Percentiles rank a stretch among this genome's conserved stretches.
Evolutionary conservation across 2,329 filamentous ascomycete genomes (phyloP).

Genomic region (Coleophoma eucalyptorum): DNA sequence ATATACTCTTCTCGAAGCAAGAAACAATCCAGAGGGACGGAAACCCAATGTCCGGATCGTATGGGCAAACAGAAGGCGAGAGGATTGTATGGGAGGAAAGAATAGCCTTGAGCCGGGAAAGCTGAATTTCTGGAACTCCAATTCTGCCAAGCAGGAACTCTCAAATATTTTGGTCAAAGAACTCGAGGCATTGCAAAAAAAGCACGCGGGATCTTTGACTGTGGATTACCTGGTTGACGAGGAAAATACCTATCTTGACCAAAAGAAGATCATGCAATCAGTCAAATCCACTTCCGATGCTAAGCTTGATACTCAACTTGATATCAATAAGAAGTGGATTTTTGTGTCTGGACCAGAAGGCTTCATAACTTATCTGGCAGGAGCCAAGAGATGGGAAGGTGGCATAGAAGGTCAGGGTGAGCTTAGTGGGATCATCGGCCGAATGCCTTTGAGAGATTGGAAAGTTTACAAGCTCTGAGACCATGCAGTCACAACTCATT

Average conservation of each 20-base stretch:
- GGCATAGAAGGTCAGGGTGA: conserved; percentile 73
- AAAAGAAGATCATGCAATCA: conserved; percentile 39
- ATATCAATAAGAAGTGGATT: conserved; percentile 52
- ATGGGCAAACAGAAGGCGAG: conserved; percentile 71
- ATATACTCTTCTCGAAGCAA: conserved; percentile 49
- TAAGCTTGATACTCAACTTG: conserved; percentile 22
- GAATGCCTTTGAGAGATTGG: conserved; percentile 41
- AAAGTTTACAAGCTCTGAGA: conserved; percentile 30
- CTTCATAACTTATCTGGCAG: conserved; percentile 78
- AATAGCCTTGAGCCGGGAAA: conserved; percentile 37
- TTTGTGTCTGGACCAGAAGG: conserved; percentile 88
- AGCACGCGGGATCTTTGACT: conserved; percentile 50
- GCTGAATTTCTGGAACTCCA: background rate
- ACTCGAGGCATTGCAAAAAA: conserved; percentile 57
- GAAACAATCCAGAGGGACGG: conserved; percentile 22
- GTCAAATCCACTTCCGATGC: conserved; percentile 14
- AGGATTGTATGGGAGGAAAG: conserved; percentile 61
- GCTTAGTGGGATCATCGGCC: conserved; percentile 63
- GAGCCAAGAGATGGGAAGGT: conserved; percentile 70
- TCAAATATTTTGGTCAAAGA: conserved; percentile 53
- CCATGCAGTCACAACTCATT: no score
- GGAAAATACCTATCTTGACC: conserved; percentile 64
- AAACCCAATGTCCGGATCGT: conserved; percentile 62
- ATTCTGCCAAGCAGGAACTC: conserved; percentile 14
- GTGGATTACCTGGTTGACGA: conserved; percentile 82